Base-by-base conservation (phyloP, 345 rosid species). In the Hirschfeldia incana region DNA sequence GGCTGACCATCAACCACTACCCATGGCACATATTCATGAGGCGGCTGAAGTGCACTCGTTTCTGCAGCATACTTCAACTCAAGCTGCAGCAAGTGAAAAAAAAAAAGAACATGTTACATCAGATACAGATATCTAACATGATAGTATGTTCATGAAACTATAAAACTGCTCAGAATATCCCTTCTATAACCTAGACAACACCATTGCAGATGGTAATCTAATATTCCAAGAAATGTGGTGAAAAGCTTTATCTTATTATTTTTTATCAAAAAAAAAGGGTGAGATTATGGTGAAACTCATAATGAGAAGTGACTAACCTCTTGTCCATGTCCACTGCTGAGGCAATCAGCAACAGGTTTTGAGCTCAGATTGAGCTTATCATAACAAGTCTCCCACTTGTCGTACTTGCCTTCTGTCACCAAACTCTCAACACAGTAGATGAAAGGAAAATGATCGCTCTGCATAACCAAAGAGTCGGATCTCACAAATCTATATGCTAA, bases 21-120 rank as follows among this genome's bases (percentile, higher is more conserved):
- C 97, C 98, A 94, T 4, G 98, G 97, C 69, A 94, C 98, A 49
- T 91, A 94, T 42, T 72, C 36, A 81, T 94, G 97, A 72, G 98
- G 93, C 55, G 98, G 98, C 78, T 88, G 76, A 63, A 92, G 95
- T 32, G 90, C 87, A 81, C 76, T 79, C 5, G 98, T 94, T 84
- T 94, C 98, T 27, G 88, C 89, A 9, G 91, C 98, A 82, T 90
- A 92, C 80, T 84, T 59, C 72, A 94, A 74, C 74, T 89, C 93
- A 78, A 94, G 97, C 98, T 92, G 92, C 87, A 83, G 17, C 70
- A 75, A 69, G 39, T 15, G 36, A 33, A 34, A 57, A 70, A 75
- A 67, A 26, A 53, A 42, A 67, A 76, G 12, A 59, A 81, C 33
- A 59, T 29, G 28, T 27, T 68, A 26, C 34, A 73, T 16, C 7